Base-by-base conservation (phyloP, 2,329 filamentous ascomycete genomes). In the Fusarium sp. region DNA sequence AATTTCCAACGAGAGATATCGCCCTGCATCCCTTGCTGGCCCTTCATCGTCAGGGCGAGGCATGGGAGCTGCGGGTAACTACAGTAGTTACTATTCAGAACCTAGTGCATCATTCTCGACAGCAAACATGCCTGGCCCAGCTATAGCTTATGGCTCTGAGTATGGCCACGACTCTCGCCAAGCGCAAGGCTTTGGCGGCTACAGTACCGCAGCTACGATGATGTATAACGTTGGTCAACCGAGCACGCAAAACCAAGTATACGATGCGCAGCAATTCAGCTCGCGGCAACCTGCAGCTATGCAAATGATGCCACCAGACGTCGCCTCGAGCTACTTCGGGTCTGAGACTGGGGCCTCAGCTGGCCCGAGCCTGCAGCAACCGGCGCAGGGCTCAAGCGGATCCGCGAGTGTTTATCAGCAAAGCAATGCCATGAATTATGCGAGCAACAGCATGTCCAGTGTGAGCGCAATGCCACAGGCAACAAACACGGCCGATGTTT, bases 161-260 rank as follows among this genome's bases (percentile, higher is more conserved):
- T 94, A 93, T 81, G 84, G 86, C 66, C 88, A 90, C 73, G 89
- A 91, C 68, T 86, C 87, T 74, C 86, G 88, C 70, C 87, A 87
- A 72, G 86, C 86, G 70, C 87, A 87, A 75, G 81, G 81, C 73
- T 91, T 89, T 77, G 81, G 84, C 78, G 84, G 84, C 81, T 92
- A 88, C 85, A 90, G 85, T 77, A 82, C 90, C 59, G 71, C 74
- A 41, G 84, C 89, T 61, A 89, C 89, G 71, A 90, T 95, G 84
- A 91, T 96, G 88, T 97, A 97, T 85, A 91, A 91, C 83, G 92
- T 95, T 77, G 85, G 87, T 79, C 90, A 91, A 80, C 85, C 90
- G 77, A 85, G 84, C 69, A 83, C 86, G 72, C 88, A 89, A 83
- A 85, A 84, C 83, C 81, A 89, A 84, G 86, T 92, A 83, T 97